Base-by-base conservation (phyloP, 805 yeast species). In the Hanseniaspora jakobsenii region DNA sequence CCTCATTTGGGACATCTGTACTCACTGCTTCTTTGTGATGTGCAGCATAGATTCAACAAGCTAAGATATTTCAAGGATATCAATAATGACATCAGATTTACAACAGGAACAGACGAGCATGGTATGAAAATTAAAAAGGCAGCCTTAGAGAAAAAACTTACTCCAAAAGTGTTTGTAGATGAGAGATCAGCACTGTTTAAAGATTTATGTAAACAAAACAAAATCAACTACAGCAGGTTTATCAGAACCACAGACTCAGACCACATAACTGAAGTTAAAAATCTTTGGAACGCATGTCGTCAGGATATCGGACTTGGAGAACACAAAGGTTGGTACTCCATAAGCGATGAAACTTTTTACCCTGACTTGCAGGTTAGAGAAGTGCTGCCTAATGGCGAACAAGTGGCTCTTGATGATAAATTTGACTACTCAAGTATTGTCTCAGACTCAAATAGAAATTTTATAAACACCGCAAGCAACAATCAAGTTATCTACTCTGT, bases 51-150 rank as follows among this genome's bases (percentile, higher is more conserved):
- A 51, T 89, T 94, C 94, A 72, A 72, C 29, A 53, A 54, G 14
- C 61, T 79, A 27, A 58, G 61, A 8, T 62, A 61, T 0, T 62
- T 70, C 2, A 56, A 63, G 3, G 7, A 21, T 13, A 9, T 19
- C 6, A 23, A 29, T 13, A 35, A 27, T 18, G 61, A 73, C 0
- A 62, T 77, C 1, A 71, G 64, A 48, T 71, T 87, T 55, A 73
- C 83, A 6, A 91, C 97, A 0, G 98, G 98, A 0, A 87, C 96
- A 0, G 98, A 91, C 59, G 98, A 91, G 61, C 98, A 91, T 59
- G 98, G 98, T 0, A 63, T 86, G 44, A 91, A 91, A 65, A 89
- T 89, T 24, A 94, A 84, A 53, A 67, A 73, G n/a, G 96, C 93
- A 0, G 94, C 95, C 0, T 66, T 64, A 24, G 66, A 66, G 47